Base-by-base conservation (phyloP, 23 red algal genomes). In the Chondrus crispus region DNA sequence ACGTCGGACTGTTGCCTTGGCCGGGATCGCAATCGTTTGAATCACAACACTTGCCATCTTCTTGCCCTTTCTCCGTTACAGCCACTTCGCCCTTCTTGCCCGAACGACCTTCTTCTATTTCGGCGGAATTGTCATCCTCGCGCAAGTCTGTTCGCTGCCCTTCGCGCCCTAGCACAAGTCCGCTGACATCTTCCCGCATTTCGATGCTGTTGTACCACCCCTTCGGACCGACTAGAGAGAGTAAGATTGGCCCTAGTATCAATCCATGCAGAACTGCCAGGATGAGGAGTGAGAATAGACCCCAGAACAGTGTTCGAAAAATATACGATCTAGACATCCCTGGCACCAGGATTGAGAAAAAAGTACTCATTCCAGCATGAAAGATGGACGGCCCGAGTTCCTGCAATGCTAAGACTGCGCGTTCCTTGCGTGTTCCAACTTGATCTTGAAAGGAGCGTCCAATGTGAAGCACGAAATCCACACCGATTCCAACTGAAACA, bases 351-450 rank as follows among this genome's bases (percentile, higher is more conserved):
- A 86, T 71, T 2, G 82, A 50, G n/a, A 86, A 43, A 57, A 86
- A 86, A 20, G 82, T 86, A 57, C 20, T 29, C 18, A 62, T 24
- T 20, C 49, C 49, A 7, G 82, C 54, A 11, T 86, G 58, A 42
- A 86, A 86, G 51, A 86, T 57, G 4, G 58, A 57, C 42, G 82
- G 82, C 20, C 82, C 82, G 18, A 86, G 51, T 6, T 19, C 41
- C 49, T 62, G 35, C 9, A 86, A 62, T 9, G 82, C 82, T 5
- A 3, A 5, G 37, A 62, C 37, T 22, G 29, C 53, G 29, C 82
- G 51, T 60, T 71, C 54, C 32, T 60, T 13, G 26, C 82, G 48
- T 19, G 82, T 86, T 26, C 62, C 82, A 2, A 46, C 28, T 12
- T 38, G 20, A 5, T 86, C 82, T 57, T 68, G 39, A 42, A 62